Conservation (phyloP, 2,329 filamentous ascomycete species). For the Microsporum ferrugineum region DNA sequence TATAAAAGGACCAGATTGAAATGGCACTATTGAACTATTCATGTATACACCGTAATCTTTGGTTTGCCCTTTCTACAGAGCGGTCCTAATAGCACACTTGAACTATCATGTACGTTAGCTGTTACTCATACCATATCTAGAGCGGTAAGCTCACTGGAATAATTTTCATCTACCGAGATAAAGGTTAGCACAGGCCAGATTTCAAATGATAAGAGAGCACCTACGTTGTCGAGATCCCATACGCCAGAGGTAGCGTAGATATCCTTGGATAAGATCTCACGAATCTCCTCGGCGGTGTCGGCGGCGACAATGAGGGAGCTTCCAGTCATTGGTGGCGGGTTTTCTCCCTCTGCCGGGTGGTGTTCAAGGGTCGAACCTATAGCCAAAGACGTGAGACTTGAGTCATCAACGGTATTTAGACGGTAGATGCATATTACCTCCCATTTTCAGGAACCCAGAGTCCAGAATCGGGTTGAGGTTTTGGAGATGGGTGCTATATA, state of each 20-base stretch:
- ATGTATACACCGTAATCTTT: not conserved
- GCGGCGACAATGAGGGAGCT: slow-evolving; percentile 59
- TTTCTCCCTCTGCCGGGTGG: slow-evolving; percentile 51
- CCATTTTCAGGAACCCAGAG: slow-evolving; percentile 50
- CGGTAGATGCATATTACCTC: slow-evolving; percentile 38
- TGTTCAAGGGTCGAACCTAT: slow-evolving; percentile 56
- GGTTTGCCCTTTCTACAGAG: not conserved
- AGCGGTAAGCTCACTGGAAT: not conserved
- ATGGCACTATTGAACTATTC: not conserved
- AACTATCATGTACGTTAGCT: not conserved
- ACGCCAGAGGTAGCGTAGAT: slow-evolving; percentile 61
- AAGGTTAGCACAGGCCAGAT: not conserved
- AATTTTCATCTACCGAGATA: not conserved
- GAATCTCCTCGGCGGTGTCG: slow-evolving; percentile 56
- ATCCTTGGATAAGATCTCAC: slow-evolving; percentile 57
- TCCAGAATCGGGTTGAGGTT: slow-evolving; percentile 44
- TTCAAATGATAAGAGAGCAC: slow-evolving; percentile 17
- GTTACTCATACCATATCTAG: not conserved
- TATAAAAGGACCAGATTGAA: not conserved
- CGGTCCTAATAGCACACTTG: slow-evolving; percentile 1
- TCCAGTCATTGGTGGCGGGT: slow-evolving; percentile 54
- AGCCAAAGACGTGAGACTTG: not conserved
- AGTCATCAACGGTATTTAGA: not conserved
- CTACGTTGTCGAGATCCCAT: slow-evolving; percentile 63
- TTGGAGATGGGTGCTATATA: slow-evolving; percentile 44